phyloP scores from a whole-genome alignment of 2,329 filamentous ascomycete genomes.

The Fusarium albosuccineum region DNA sequence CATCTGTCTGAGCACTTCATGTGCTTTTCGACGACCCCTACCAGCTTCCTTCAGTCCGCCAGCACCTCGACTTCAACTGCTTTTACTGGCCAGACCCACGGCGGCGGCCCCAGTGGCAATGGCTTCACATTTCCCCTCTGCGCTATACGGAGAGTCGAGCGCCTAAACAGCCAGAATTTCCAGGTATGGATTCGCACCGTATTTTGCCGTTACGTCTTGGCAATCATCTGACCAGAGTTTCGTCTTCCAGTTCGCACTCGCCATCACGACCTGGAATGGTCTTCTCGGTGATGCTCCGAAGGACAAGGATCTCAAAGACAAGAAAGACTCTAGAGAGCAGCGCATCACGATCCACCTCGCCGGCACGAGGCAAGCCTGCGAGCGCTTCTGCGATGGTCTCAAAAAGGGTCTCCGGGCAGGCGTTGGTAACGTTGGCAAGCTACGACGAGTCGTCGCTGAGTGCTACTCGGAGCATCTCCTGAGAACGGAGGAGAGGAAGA shows the following conservation, averaged over 20 bases:
- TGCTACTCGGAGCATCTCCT: constrained; percentile 93
- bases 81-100: constrained; percentile 93
- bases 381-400: constrained; percentile 94
- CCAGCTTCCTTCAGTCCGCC: constrained; percentile 85
- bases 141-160: constrained; percentile 90
- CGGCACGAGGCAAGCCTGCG: constrained; percentile 88
- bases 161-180: constrained; percentile 92
- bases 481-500: constrained; percentile 72
- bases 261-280: constrained; percentile 95
- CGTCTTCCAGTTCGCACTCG: constrained; percentile 79
- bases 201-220: constrained; percentile 3
- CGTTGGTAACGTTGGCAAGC: constrained; percentile 87
- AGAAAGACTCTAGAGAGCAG: constrained; percentile 71
- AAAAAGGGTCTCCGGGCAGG: constrained; percentile 90
- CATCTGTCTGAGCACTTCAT: constrained; percentile 95
- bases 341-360: constrained; percentile 93
- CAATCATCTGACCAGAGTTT: constrained; percentile 8
- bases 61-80: constrained; percentile 83
- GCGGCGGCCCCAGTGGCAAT: constrained; percentile 92
- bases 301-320: constrained; percentile 61
- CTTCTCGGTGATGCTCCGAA: constrained; percentile 69
- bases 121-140: constrained; percentile 95
- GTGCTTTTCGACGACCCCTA: constrained; percentile 94
- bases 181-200: constrained; percentile 59
- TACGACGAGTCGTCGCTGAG: constrained; percentile 82